Conservation (phyloP, 306 rosid species). For the Cucumis melo region DNA sequence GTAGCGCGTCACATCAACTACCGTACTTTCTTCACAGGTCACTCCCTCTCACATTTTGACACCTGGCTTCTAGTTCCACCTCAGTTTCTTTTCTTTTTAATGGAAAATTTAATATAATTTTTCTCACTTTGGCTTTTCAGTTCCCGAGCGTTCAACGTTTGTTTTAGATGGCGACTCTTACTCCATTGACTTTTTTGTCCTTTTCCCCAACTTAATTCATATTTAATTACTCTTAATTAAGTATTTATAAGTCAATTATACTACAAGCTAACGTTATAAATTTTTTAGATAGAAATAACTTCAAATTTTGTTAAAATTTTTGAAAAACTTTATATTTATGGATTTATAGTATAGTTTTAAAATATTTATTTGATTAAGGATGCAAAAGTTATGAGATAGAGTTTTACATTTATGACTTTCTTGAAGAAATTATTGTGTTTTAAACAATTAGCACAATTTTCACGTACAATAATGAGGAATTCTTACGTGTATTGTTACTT, state of each 20-base stretch:
- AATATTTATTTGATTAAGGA: too few species aligned
- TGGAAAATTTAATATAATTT: not conserved
- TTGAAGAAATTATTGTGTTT: too few species aligned
- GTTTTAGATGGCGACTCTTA: not conserved
- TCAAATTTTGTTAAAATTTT: too few species aligned
- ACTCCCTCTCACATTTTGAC: not conserved
- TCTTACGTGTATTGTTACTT: too few species aligned
- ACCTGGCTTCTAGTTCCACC: not conserved
- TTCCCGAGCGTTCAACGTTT: not conserved
- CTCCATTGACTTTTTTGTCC: not conserved
- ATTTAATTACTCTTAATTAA: not conserved
- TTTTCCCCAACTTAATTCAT: not conserved
- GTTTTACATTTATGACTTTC: too few species aligned
- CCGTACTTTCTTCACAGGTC: not conserved
- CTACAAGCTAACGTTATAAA: too few species aligned
- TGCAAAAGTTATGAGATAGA: too few species aligned
- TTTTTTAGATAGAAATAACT: too few species aligned
- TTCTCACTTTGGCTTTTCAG: not conserved
- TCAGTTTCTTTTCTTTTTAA: not conserved
- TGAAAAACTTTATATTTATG: too few species aligned
- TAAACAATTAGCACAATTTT: too few species aligned
- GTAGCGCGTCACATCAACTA: not conserved
- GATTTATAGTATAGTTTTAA: too few species aligned
- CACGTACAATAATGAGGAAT: too few species aligned
- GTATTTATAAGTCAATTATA: not conserved